Base-by-base conservation (phyloP, 495 filamentous ascomycete species). In the Lasiosphaeriaceae sp. region DNA sequence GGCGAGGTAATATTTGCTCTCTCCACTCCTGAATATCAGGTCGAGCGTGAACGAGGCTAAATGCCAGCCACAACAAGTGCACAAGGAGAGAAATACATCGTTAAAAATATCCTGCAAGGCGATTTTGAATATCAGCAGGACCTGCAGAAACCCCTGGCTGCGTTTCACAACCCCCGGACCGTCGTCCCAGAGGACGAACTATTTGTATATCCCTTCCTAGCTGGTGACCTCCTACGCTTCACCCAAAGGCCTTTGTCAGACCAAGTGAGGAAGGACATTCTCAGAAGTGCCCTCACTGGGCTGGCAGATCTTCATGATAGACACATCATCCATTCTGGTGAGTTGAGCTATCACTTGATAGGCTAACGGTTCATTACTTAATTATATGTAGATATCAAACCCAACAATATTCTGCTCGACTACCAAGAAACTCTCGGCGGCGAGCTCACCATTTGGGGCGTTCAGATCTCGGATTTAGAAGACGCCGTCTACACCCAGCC, bases 351-450 rank as follows among this genome's bases (percentile, higher is more conserved):
- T 37, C 34, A 37, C 9, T 8, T 26, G 17, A 29, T 6, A 7
- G 7, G 16, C 46, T 48, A 23, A 47, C 20, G 22, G 56, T 14
- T 51, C 21, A 19, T 11, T 37, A n/a, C n/a, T n/a, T n/a, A n/a
- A n/a, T n/a, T n/a, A n/a, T n/a, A n/a, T n/a, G n/a, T n/a, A 71
- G 71, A 74, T 54, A 70, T 74, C 47, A 74, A 72, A 26, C 64
- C 69, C 19, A 74, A 72, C 53, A 74, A 72, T 46, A 71, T 73
- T 29, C 66, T 74, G 55, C 26, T 74, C 9, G 64, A 72, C 59
- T 74, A 72, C 29, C 60, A 56, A 11, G 62, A 67, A 2, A 62
- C 9, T 14, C 34, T 14, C 34, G 8, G 9, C 9, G 2, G 2
- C 8, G 34, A 37, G 9, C 9, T 37, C 14, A 14, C 14, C 9